A percentile compares a stretch with the other conserved stretches of the same genome.
Evolutionary conservation across 2,329 filamentous ascomycete genomes (phyloP).

Genomic region (Chaetomium sp.): DNA sequence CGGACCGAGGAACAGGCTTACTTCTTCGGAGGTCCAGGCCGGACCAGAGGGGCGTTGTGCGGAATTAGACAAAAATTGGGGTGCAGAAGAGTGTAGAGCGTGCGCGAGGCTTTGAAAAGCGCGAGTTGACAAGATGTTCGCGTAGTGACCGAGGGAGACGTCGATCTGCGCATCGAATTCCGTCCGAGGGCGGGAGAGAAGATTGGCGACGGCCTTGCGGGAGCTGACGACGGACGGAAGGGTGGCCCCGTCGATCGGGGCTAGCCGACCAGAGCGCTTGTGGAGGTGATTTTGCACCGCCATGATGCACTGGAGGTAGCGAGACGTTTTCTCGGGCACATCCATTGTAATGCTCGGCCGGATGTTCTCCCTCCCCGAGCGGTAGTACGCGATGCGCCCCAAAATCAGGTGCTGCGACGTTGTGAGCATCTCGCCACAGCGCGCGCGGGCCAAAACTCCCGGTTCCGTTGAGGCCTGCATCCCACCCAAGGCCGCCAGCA

Average conservation of each 20-base stretch:
- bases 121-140: neutral
- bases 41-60: neutral
- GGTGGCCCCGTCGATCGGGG: too few relatives aligned
- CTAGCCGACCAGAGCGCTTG: neutral
- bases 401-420: neutral
- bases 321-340: neutral
- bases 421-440: slow-evolving; percentile 4
- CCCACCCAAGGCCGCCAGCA: neutral
- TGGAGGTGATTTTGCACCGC: neutral
- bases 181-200: slow-evolving; percentile 1
- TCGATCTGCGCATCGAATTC: slow-evolving; percentile 4
- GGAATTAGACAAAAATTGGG: too few relatives aligned
- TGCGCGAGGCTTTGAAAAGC: neutral
- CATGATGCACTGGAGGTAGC: neutral
- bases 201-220: neutral
- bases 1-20: neutral
- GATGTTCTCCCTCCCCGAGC: neutral
- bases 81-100: neutral
- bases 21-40: neutral
- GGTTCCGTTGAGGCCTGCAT: neutral
- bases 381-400: neutral
- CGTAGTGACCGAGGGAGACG: neutral
- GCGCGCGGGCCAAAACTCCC: neutral
- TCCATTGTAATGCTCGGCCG: neutral
- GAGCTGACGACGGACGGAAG: neutral